These are phyloP conservation scores for Botrytis byssoidea DNA, from an alignment of 2,329 filamentous ascomycete species.

Conservation along the genomic window DNA sequence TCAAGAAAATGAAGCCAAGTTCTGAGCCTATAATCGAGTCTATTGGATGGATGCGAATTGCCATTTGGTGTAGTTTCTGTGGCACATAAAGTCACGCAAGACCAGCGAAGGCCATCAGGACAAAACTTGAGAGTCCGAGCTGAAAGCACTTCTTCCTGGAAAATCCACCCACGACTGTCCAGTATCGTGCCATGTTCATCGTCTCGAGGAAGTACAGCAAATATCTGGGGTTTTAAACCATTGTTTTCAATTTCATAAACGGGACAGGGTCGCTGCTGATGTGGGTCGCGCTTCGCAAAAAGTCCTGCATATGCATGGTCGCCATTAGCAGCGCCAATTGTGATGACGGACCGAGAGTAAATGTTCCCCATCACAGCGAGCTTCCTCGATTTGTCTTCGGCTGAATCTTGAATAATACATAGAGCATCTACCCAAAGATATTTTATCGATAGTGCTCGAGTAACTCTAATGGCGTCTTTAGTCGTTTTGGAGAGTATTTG, in stretches of 20 bases:
- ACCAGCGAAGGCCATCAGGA: background rate
- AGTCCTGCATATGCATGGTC: slow-evolving; percentile 29
- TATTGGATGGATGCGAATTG: background rate
- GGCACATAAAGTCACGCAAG: background rate
- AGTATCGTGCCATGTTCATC: background rate
- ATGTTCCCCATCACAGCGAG: background rate
- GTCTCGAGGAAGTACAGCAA: background rate
- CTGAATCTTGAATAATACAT: background rate
- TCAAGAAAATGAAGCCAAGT: background rate
- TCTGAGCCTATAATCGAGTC: background rate
- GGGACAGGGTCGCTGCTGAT: background rate
- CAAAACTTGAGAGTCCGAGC: background rate
- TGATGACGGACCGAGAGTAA: background rate
- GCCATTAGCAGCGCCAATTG: background rate
- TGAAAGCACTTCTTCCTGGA: background rate
- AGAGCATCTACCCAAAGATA: background rate
- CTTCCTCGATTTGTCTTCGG: background rate
- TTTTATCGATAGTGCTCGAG: background rate
- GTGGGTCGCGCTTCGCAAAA: background rate
- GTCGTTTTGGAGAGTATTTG: background rate
- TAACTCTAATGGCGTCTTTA: background rate
- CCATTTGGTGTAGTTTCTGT: background rate
- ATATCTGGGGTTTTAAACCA: background rate
- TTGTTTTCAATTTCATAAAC: background rate
- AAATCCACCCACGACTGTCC: background rate